phyloP scores from a whole-genome alignment of 2,329 filamentous ascomycete species.

The Pseudonectria buxi region DNA sequence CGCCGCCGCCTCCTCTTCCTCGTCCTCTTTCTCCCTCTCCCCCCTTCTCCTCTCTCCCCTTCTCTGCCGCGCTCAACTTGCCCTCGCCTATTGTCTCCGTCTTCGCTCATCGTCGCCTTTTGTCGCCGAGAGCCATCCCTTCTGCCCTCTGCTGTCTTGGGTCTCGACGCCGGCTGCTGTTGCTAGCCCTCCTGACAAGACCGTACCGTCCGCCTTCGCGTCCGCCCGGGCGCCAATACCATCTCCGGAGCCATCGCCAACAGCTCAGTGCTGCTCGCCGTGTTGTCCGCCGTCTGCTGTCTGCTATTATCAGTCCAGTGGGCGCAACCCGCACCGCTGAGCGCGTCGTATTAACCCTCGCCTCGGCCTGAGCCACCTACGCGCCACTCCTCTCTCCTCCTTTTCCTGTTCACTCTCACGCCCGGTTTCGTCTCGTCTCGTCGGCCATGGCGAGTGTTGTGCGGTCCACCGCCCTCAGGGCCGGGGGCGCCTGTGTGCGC shows the following conservation, averaged over 20 bases:
- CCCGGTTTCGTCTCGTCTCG: background rate
- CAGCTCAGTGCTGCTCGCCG: too few relatives aligned
- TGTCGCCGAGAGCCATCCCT: constrained; percentile 1
- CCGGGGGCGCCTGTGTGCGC: constrained; percentile 55
- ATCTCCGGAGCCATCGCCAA: too few relatives aligned
- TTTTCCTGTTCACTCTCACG: constrained; percentile 1
- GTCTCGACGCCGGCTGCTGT: too few relatives aligned
- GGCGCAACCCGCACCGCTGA: too few relatives aligned
- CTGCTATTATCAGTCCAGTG: too few relatives aligned
- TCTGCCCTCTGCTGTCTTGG: too few relatives aligned
- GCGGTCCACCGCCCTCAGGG: constrained; percentile 53
- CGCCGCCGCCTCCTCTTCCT: constrained; percentile 8
- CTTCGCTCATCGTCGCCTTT: background rate
- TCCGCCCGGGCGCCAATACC: too few relatives aligned
- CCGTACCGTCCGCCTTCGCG: too few relatives aligned
- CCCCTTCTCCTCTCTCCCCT: constrained; percentile 5
- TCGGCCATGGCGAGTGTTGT: constrained; percentile 40
- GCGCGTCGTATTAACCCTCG: too few relatives aligned
- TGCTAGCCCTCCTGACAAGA: too few relatives aligned
- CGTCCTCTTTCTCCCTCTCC: constrained; percentile 7
- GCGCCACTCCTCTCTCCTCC: constrained; percentile 6
- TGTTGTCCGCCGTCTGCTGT: too few relatives aligned
- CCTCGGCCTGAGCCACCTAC: too few relatives aligned
- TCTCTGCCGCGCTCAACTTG: background rate
- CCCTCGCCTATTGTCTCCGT: background rate